Evolutionary conservation across 805 yeast species (phyloP).

Genomic region (Millerago galiae): DNA sequence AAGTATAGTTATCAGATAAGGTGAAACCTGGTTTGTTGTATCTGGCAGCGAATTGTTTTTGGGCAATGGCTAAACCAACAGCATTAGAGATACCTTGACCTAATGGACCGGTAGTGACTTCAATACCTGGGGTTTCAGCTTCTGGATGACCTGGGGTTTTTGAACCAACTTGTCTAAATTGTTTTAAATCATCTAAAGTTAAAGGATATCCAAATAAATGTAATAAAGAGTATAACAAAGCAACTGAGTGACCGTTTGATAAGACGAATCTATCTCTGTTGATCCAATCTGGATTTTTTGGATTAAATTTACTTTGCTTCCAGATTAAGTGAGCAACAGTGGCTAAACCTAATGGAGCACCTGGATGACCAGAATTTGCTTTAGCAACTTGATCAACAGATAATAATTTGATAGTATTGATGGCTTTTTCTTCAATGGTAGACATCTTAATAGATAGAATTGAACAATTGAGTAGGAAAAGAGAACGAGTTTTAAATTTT

Average conservation of each 20-base stretch:
- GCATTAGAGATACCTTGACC: conserved; percentile 98
- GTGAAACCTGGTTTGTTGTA: conserved; percentile 83
- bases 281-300: conserved; percentile 86
- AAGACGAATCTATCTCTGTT: conserved; percentile 94
- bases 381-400: conserved; percentile 81
- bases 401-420: conserved; percentile 82
- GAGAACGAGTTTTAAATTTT: not conserved
- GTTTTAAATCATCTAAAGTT: conserved; percentile 78
- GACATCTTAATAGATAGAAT: conserved; percentile 10
- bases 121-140: conserved; percentile 84
- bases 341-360: conserved; percentile 98
- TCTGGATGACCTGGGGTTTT: conserved; percentile 99
- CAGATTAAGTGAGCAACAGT: conserved; percentile 89
- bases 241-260: conserved; percentile 96
- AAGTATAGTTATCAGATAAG: conserved; percentile 71
- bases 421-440: conserved; percentile 60
- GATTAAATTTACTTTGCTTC: conserved; percentile 79
- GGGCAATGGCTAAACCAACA: conserved; percentile 95
- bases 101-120: conserved; percentile 97
- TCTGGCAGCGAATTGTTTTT: conserved; percentile 83
- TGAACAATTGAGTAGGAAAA: not conserved
- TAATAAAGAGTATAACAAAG: conserved; percentile 76
- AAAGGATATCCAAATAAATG: conserved; percentile 81
- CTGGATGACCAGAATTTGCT: conserved; percentile 98
- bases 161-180: conserved; percentile 84